phyloP scores from a whole-genome alignment of 2,329 filamentous ascomycete species.

The Alternaria infectoria region DNA sequence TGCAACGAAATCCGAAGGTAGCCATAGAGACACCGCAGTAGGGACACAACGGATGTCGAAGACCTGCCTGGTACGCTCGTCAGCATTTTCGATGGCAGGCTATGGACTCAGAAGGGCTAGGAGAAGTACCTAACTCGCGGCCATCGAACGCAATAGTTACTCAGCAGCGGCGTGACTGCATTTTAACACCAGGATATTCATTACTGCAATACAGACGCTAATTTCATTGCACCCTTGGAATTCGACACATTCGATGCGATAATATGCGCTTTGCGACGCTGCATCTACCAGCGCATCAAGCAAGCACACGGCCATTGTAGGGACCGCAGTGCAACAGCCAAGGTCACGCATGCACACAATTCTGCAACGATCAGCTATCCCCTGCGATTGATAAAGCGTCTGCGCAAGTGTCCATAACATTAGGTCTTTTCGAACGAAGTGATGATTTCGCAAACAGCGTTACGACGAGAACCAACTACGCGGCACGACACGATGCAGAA shows the following conservation, averaged over 20 bases:
- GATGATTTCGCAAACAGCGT: neutral
- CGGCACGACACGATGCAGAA: neutral
- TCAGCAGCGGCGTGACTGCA: neutral
- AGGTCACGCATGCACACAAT: neutral
- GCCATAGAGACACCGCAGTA: neutral
- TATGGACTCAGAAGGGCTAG: neutral
- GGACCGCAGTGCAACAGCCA: neutral
- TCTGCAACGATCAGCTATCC: neutral
- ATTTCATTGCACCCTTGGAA: neutral
- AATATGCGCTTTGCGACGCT: too few relatives aligned
- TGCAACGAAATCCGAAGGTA: too few relatives aligned
- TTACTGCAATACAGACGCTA: neutral
- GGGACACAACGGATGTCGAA: neutral
- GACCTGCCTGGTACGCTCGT: neutral
- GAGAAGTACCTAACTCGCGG: neutral
- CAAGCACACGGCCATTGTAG: neutral
- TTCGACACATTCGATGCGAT: neutral
- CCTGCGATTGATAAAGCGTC: neutral
- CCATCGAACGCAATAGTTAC: neutral
- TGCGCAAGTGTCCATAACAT: neutral
- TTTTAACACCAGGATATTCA: neutral
- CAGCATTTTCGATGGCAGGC: neutral
- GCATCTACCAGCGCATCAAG: neutral
- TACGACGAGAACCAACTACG: neutral
- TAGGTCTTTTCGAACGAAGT: neutral